These are phyloP conservation scores for Roridomyces roridus DNA, from an alignment of 768 basidiomycete species.

Conservation along the genomic window DNA sequence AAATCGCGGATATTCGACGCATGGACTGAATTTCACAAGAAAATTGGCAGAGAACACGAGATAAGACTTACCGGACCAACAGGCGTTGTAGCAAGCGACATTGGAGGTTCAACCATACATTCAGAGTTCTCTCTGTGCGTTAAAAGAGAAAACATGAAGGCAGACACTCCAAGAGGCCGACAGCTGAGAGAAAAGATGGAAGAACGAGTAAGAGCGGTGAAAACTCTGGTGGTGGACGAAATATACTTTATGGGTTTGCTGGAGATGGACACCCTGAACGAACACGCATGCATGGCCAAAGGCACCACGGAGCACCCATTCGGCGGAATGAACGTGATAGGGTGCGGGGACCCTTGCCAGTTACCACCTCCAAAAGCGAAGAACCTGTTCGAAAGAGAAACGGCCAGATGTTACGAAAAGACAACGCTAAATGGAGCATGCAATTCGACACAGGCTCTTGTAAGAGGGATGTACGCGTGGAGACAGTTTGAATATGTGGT, in stretches of 20 bases:
- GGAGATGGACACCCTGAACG: conserved; percentile 3
- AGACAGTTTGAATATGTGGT: conserved; percentile 14
- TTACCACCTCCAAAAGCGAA: conserved; percentile 9
- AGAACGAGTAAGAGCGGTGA: not conserved
- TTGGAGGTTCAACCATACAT: conserved; percentile 24
- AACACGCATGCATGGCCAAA: conserved; percentile 10
- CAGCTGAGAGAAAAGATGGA: not conserved
- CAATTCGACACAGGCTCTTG: conserved; percentile 5
- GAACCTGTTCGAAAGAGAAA: not conserved
- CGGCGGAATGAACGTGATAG: conserved; percentile 4
- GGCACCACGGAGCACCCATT: conserved; percentile 8
- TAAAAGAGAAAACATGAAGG: conserved; percentile 8
- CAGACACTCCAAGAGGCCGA: not conserved
- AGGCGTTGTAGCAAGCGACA: conserved; percentile 28
- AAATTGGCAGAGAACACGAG: not conserved
- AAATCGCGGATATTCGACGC: conserved; percentile 29
- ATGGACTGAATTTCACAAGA: conserved; percentile 16
- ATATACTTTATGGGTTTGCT: conserved; percentile 9
- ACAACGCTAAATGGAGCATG: conserved; percentile 14
- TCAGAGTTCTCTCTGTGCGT: conserved; percentile 21
- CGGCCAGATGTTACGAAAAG: conserved; percentile 6
- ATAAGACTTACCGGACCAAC: conserved; percentile 24
- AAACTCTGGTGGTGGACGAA: conserved; percentile 7
- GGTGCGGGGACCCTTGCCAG: conserved; percentile 12
- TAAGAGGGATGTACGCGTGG: conserved; percentile 18